Percentiles rank a stretch among this genome's conserved stretches.
Conservation (phyloP, 768 basidiomycete genomes). For the Boletus pseudopeckii region DNA sequence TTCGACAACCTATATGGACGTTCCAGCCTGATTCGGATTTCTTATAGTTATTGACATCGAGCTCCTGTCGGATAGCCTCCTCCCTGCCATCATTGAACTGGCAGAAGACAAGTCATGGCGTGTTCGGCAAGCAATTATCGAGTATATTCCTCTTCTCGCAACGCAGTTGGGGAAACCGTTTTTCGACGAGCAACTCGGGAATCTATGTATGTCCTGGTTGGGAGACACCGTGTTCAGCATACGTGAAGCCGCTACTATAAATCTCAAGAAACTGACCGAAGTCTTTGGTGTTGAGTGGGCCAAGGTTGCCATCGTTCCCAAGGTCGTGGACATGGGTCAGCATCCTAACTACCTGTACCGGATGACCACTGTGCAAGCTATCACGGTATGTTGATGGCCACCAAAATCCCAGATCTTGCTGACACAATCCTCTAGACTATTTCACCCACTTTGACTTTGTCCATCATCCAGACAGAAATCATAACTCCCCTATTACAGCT, state of each 20-base stretch:
- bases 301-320: constrained; percentile 87
- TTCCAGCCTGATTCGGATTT: constrained; percentile 9
- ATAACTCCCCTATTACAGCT: constrained; percentile 81
- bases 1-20: neutral
- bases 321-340: constrained; percentile 94
- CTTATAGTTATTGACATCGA: constrained; percentile 93
- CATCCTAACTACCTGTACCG: constrained; percentile 96
- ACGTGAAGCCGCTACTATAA: constrained; percentile 95
- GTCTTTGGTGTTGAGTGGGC: constrained; percentile 99
- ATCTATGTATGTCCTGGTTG: constrained; percentile 98
- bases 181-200: constrained; percentile 96
- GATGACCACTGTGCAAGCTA: constrained; percentile 99
- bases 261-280: constrained; percentile 94
- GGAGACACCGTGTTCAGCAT: constrained; percentile 99
- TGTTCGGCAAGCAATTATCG: constrained; percentile 98
- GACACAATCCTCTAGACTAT: constrained; percentile 67
- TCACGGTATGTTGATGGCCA: constrained; percentile 63
- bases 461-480: constrained; percentile 81
- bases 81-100: constrained; percentile 96
- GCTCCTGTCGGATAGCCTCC: constrained; percentile 86
- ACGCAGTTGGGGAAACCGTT: constrained; percentile 96
- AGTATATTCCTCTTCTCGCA: constrained; percentile 97
- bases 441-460: constrained; percentile 79
- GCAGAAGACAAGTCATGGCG: constrained; percentile 99
- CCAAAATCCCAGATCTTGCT: neutral